Conservation (phyloP, 2,329 filamentous ascomycete genomes). For the Diaporthe citriasiana region DNA sequence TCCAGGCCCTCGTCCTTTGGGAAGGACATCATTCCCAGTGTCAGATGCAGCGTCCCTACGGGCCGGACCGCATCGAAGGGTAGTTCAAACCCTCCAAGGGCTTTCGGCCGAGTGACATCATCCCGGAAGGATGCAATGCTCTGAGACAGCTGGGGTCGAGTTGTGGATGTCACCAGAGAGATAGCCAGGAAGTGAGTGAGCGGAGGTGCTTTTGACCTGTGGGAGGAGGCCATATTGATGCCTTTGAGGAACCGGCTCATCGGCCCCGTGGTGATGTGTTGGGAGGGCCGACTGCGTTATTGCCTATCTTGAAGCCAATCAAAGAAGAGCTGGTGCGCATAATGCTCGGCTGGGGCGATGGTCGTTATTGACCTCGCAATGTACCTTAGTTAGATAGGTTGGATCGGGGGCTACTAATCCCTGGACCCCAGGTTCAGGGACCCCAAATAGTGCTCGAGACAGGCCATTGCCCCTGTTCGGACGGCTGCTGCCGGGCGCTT, state of each 20-base stretch:
- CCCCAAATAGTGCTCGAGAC: not conserved
- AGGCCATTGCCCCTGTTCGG: not conserved
- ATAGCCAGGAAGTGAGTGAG: constrained; percentile 82
- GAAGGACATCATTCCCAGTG: constrained; percentile 88
- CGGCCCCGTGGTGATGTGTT: not conserved
- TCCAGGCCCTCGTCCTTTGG: constrained; percentile 61
- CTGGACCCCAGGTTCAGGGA: not conserved
- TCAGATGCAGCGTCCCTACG: constrained; percentile 85
- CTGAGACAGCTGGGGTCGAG: constrained; percentile 74
- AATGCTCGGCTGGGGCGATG: not conserved
- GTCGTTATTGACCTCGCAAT: not conserved
- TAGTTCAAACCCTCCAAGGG: constrained; percentile 62
- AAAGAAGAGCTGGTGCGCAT: not conserved
- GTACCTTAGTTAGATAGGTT: not conserved
- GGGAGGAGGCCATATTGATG: constrained; percentile 52
- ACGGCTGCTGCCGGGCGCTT: not conserved
- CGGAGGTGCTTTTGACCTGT: constrained; percentile 56
- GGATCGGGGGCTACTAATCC: not conserved
- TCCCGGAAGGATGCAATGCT: constrained; percentile 73
- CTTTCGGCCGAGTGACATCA: constrained; percentile 61
- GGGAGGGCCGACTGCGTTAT: not conserved
- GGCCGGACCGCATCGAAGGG: constrained; percentile 80
- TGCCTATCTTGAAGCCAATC: not conserved
- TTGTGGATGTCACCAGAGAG: constrained; percentile 74
- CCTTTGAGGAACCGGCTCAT: constrained; percentile 35